Evolutionary conservation across 441 rosid species (phyloP).

Genomic region (Erodium moschatum): DNA sequence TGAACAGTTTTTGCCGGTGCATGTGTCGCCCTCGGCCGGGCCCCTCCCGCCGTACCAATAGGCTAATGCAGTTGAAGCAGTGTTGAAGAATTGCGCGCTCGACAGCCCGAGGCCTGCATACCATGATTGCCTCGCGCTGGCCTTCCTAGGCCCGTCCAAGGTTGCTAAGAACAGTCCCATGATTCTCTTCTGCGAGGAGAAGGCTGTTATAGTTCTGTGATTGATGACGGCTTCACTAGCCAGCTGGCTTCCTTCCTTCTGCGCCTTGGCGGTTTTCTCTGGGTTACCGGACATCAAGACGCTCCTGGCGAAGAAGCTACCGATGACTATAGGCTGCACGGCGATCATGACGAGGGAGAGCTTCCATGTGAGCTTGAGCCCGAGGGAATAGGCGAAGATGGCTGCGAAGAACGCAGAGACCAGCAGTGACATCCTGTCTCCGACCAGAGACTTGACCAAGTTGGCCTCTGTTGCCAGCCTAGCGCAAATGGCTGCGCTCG

Average conservation of each 20-base stretch:
- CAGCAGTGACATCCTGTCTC: constrained; percentile 52
- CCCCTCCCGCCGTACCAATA: constrained; percentile 65
- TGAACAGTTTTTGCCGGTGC: too few species aligned
- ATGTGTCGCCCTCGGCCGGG: constrained; percentile 24
- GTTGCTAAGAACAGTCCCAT: constrained; percentile 42
- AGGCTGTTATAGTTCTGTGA: constrained; percentile 66
- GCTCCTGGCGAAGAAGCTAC: constrained; percentile 41
- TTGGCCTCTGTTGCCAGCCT: constrained; percentile 53
- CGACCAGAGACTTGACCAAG: constrained; percentile 49
- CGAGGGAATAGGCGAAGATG: constrained; percentile 40
- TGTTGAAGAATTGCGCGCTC: constrained; percentile 51
- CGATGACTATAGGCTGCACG: constrained; percentile 51
- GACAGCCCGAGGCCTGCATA: constrained; percentile 51
- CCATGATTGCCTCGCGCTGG: constrained; percentile 45
- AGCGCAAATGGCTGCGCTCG: constrained; percentile 59
- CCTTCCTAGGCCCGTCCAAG: constrained; percentile 49
- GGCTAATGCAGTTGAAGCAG: constrained; percentile 48
- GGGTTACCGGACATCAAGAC: constrained; percentile 52
- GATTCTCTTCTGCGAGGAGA: constrained; percentile 61
- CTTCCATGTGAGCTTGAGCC: constrained; percentile 48
- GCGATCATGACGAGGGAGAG: constrained; percentile 50
- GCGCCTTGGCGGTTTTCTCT: constrained; percentile 50
- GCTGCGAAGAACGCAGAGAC: constrained; percentile 52
- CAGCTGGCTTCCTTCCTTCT: constrained; percentile 60
- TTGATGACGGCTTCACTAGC: constrained; percentile 59